Evolutionary conservation across 768 basidiomycete genomes (phyloP).

Genomic region (Tephrocybe sp.): DNA sequence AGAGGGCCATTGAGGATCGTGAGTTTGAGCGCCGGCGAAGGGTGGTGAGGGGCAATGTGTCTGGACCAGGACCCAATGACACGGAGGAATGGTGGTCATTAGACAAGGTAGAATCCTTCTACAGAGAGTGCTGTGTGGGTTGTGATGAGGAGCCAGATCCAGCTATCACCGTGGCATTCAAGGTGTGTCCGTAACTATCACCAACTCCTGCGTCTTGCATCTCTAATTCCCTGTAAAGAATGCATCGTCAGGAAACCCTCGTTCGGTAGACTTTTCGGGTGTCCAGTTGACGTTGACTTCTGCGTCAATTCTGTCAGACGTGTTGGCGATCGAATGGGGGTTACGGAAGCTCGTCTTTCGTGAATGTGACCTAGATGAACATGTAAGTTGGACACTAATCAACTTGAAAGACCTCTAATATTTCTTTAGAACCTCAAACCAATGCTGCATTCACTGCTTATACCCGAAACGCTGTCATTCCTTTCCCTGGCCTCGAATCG

Average conservation of each 20-base stretch:
- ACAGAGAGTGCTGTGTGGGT: conserved; percentile 79
- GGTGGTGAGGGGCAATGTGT: conserved; percentile 57
- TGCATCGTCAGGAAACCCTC: conserved; percentile 53
- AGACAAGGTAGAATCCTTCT: conserved; percentile 82
- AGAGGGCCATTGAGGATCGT: conserved; percentile 71
- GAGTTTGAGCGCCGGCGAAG: conserved; percentile 67
- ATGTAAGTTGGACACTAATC: conserved; percentile 39
- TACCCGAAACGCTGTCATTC: conserved; percentile 75
- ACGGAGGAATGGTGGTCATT: conserved; percentile 79
- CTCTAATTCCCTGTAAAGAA: conserved; percentile 32
- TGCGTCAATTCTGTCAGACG: conserved; percentile 83
- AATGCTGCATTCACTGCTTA: conserved; percentile 85
- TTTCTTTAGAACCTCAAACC: conserved; percentile 71
- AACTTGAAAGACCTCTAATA: background rate
- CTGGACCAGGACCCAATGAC: conserved; percentile 30
- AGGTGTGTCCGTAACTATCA: conserved; percentile 41
- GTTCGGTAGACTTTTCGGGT: conserved; percentile 77
- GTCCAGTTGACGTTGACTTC: conserved; percentile 67
- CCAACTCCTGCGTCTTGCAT: background rate
- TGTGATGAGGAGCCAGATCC: conserved; percentile 70
- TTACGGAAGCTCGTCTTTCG: conserved; percentile 80
- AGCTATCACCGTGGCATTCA: conserved; percentile 65
- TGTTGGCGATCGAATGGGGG: conserved; percentile 92
- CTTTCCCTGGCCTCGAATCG: conserved; percentile 87
- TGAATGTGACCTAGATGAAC: conserved; percentile 84